Percentiles rank a stretch among this genome's conserved stretches.
These are phyloP conservation scores for Curvularia lunata DNA, from an alignment of 2,329 filamentous ascomycete species.

Conservation along the genomic window DNA sequence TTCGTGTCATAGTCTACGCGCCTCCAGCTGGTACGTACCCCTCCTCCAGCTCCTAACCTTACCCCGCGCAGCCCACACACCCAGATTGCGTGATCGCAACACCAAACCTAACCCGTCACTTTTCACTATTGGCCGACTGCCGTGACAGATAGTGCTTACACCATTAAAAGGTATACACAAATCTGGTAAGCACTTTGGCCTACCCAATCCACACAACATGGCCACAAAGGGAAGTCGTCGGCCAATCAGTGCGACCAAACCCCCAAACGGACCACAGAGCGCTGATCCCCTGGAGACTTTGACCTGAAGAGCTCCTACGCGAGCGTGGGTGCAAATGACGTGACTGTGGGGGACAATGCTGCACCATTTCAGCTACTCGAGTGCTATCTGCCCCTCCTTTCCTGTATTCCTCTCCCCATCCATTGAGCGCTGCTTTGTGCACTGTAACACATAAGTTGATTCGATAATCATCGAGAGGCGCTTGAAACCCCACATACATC, in stretches of 20 bases:
- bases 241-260: neutral
- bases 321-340: constrained; percentile 10
- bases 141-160: neutral
- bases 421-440: neutral
- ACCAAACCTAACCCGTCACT: neutral
- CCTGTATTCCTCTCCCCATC: neutral
- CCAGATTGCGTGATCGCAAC: constrained; percentile 6
- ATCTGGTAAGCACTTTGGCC: neutral
- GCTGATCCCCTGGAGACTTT: neutral
- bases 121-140: neutral
- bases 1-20: neutral
- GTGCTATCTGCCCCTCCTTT: constrained; percentile 2
- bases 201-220: neutral
- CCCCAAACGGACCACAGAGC: neutral
- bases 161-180: neutral
- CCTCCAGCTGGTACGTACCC: neutral
- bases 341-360: constrained; percentile 8
- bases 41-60: neutral
- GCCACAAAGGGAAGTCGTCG: neutral
- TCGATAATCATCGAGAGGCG: neutral
- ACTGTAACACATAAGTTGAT: neutral
- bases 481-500: neutral
- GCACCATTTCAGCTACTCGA: neutral
- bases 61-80: neutral
- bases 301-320: neutral